phyloP scores from a whole-genome alignment of 805 yeast species.

The Kodamaea hsintzibuensis region DNA sequence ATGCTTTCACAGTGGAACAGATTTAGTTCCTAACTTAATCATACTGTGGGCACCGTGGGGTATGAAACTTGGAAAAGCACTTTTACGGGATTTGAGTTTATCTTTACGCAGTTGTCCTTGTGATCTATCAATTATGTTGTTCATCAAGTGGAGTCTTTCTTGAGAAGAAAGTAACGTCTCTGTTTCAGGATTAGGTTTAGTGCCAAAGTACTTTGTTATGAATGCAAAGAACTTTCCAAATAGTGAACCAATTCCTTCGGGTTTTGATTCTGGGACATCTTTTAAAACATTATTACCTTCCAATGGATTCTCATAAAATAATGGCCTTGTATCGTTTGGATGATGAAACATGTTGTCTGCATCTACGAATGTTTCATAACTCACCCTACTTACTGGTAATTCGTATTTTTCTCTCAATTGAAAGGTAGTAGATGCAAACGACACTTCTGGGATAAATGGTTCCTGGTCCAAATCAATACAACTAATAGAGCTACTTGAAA shows the following conservation, averaged over 20 bases:
- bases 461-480: neutral
- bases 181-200: neutral
- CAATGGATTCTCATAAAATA: neutral
- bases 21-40: neutral
- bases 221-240: neutral
- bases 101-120: neutral
- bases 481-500: neutral
- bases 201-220: neutral
- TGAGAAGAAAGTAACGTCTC: neutral
- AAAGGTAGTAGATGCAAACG: neutral
- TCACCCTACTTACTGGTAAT: neutral
- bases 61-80: neutral
- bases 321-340: neutral
- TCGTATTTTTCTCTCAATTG: neutral
- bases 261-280: neutral
- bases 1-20: neutral
- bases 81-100: neutral
- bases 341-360: neutral
- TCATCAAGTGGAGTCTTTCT: neutral
- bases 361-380: neutral
- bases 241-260: neutral
- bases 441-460: neutral
- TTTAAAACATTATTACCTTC: too few species aligned
- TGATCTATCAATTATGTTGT: neutral
- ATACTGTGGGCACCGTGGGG: neutral